Conservation (phyloP, 257 asterid species). For the Forsythia suspensa region DNA sequence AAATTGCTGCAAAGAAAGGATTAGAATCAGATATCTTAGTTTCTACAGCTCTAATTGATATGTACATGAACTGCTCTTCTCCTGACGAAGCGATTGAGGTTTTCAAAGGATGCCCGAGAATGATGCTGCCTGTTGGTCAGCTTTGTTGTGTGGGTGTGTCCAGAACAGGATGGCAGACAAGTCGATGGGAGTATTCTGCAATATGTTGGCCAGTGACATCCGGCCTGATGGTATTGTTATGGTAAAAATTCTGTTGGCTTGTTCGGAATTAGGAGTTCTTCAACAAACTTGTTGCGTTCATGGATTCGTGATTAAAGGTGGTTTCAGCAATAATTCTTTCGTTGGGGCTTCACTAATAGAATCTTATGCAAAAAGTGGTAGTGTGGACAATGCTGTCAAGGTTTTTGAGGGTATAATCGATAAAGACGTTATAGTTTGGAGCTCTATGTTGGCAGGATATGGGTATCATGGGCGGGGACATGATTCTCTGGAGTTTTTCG, state of each 20-base stretch:
- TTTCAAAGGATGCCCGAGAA: slow-evolving; percentile 49
- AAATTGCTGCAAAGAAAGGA: slow-evolving; percentile 40
- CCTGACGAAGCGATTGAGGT: slow-evolving; percentile 61
- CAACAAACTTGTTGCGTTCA: slow-evolving; percentile 64
- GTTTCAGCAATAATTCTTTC: slow-evolving; percentile 39
- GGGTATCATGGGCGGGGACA: slow-evolving; percentile 66
- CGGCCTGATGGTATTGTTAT: slow-evolving; percentile 47
- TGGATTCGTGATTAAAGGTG: slow-evolving; percentile 44
- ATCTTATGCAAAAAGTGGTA: slow-evolving; percentile 76
- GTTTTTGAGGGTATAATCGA: slow-evolving; percentile 37
- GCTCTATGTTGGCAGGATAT: slow-evolving; percentile 73
- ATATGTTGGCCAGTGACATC: slow-evolving; percentile 46
- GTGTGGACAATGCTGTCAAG: slow-evolving; percentile 51
- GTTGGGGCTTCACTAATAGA: slow-evolving; percentile 66
- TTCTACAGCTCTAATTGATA: slow-evolving; percentile 72
- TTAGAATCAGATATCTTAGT: slow-evolving; percentile 51
- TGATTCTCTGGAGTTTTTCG: slow-evolving; percentile 54
- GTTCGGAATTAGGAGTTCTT: slow-evolving; percentile 73
- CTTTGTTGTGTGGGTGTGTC: slow-evolving; percentile 58
- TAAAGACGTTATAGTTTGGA: slow-evolving; percentile 70
- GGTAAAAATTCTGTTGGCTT: slow-evolving; percentile 57
- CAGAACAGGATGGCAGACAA: slow-evolving; percentile 43
- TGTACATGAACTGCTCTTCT: slow-evolving; percentile 76
- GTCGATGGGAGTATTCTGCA: slow-evolving; percentile 47
- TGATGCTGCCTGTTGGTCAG: slow-evolving; percentile 57